Evolutionary conservation across 768 basidiomycete genomes (phyloP).

Genomic region (Kwoniella europaea): DNA sequence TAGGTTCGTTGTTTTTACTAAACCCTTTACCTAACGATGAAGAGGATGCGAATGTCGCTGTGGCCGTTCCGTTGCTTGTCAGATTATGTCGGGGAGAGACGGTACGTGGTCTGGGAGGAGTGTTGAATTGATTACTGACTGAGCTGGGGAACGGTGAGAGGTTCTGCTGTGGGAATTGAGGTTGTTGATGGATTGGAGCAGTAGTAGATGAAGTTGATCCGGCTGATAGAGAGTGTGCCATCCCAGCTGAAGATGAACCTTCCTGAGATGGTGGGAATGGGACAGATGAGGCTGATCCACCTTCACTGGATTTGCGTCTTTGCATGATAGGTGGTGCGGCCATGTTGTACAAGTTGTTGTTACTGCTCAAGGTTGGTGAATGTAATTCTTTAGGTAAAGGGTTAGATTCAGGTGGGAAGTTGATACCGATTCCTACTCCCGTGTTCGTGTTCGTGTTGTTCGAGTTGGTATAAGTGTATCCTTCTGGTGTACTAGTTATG

Average conservation of each 20-base stretch:
- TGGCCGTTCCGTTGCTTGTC: not conserved
- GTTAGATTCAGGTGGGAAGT: slow-evolving; percentile 23
- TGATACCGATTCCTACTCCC: slow-evolving; percentile 22
- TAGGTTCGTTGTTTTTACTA: not conserved
- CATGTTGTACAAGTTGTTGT: not conserved
- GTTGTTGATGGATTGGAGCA: not conserved
- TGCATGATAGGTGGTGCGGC: slow-evolving; percentile 2
- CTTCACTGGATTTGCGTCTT: slow-evolving; percentile 8
- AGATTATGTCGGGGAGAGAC: slow-evolving; percentile 21
- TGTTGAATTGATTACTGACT: not conserved
- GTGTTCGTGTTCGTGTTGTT: slow-evolving; percentile 4
- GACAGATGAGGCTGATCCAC: not conserved
- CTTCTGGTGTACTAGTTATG: slow-evolving; percentile 21
- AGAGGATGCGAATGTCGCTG: slow-evolving; percentile 16
- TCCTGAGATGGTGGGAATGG: not conserved
- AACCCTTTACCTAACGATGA: slow-evolving; percentile 13
- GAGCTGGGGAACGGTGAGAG: slow-evolving; percentile 15
- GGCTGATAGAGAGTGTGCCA: slow-evolving; percentile 11
- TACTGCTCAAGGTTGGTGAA: not conserved
- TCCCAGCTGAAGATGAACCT: slow-evolving; percentile 1
- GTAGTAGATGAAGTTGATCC: slow-evolving; percentile 4
- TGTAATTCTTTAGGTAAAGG: slow-evolving; percentile 20
- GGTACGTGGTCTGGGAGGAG: slow-evolving; percentile 21
- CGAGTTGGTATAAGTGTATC: slow-evolving; percentile 14
- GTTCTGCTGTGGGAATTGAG: not conserved